phyloP scores from a whole-genome alignment of 768 basidiomycete genomes.

The Boletus rubroflammeus region DNA sequence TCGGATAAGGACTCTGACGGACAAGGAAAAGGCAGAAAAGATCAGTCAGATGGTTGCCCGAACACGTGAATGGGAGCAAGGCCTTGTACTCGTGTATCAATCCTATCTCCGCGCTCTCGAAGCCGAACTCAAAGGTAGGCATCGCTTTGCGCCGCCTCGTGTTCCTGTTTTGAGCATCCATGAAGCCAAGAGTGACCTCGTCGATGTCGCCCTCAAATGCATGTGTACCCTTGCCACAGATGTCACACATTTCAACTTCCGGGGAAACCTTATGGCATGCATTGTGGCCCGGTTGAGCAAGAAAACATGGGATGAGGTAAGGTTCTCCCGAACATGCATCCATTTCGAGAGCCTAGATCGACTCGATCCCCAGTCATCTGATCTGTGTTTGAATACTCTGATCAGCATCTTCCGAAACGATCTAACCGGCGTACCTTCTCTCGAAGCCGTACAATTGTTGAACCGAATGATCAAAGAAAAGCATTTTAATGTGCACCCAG shows the following conservation, averaged over 20 bases:
- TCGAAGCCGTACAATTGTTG: constrained; percentile 85
- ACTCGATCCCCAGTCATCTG: constrained; percentile 59
- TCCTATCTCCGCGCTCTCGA: constrained; percentile 83
- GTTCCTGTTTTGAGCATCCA: constrained; percentile 18
- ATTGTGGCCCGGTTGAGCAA: constrained; percentile 80
- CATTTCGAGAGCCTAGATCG: constrained; percentile 4
- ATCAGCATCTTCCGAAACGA: constrained; percentile 82
- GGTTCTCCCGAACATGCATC: constrained; percentile 23
- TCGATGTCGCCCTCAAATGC: constrained; percentile 70
- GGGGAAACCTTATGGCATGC: constrained; percentile 85
- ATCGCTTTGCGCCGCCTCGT: constrained; percentile 17
- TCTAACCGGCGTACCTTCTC: constrained; percentile 72
- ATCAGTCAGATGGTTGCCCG: constrained; percentile 89
- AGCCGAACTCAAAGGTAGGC: constrained; percentile 72
- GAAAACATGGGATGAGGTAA: constrained; percentile 85
- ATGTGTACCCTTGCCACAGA: constrained; percentile 84
- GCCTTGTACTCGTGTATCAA: constrained; percentile 85
- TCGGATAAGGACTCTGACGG: constrained; percentile 87
- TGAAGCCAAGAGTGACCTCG: constrained; percentile 61
- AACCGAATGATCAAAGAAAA: constrained; percentile 97
- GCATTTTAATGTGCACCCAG: constrained; percentile 84
- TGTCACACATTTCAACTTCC: constrained; percentile 95
- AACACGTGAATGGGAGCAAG: constrained; percentile 94
- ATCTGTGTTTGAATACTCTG: constrained; percentile 78
- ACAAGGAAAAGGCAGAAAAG: constrained; percentile 87